These are phyloP conservation scores for Pythium oligandrum DNA, from an alignment of 352 stramenopile genomes.

Conservation along the genomic window DNA sequence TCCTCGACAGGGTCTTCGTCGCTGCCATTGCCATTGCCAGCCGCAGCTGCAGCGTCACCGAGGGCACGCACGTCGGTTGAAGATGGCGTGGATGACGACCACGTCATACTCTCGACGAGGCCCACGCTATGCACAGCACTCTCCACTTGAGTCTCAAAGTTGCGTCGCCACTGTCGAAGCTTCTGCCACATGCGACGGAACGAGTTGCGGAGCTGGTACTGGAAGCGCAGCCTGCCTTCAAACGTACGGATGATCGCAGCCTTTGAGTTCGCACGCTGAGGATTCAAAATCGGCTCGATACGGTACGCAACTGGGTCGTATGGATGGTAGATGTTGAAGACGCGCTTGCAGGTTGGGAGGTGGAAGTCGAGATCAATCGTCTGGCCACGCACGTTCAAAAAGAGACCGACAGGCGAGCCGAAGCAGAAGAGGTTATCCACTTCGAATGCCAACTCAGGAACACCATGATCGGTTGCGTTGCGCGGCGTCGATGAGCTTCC, in stretches of 20 bases:
- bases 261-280: constrained; percentile 65
- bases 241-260: constrained; percentile 82
- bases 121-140: constrained; percentile 62
- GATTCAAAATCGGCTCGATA: constrained; percentile 93
- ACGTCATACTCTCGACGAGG: constrained; percentile 42
- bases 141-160: constrained; percentile 76
- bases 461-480: constrained; percentile 7
- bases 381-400: constrained; percentile 89
- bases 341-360: constrained; percentile 68
- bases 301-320: constrained; percentile 94
- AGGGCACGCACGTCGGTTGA: not conserved
- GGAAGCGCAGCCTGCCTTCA: constrained; percentile 75
- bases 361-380: constrained; percentile 60
- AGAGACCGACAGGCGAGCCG: constrained; percentile 88
- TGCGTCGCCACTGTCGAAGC: constrained; percentile 62
- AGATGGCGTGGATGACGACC: not conserved
- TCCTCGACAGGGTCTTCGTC: constrained; percentile 34
- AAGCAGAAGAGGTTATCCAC: constrained; percentile 88
- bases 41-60: constrained; percentile 12
- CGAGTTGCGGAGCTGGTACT: constrained; percentile 83
- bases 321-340: constrained; percentile 96
- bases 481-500: not conserved
- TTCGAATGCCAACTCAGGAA: constrained; percentile 68
- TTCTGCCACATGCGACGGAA: constrained; percentile 78
- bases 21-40: constrained; percentile 12